A percentile compares a stretch with the other conserved stretches of the same genome.
Evolutionary conservation across 345 rosid genomes (phyloP).

Genomic region (Heritiera littoralis): DNA sequence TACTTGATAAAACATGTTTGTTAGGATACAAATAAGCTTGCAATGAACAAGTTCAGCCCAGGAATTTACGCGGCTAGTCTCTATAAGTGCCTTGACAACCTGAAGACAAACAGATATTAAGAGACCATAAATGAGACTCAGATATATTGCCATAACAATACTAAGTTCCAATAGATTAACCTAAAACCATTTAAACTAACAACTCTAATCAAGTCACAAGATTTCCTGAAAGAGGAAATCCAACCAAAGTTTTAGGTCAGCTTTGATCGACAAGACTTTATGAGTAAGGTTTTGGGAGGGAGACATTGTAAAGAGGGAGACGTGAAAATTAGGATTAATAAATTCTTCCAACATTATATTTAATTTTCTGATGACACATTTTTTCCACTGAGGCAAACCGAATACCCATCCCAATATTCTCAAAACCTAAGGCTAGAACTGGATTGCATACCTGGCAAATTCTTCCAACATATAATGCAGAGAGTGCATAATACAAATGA

Average conservation of each 20-base stretch:
- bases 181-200: background rate
- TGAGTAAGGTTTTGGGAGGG: background rate
- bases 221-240: background rate
- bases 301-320: background rate
- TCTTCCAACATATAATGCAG: conserved; percentile 12
- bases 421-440: conserved; percentile 6
- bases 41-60: conserved; percentile 98
- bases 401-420: background rate
- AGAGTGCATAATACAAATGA: background rate
- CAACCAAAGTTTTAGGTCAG: background rate
- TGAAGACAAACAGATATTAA: conserved; percentile 34
- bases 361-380: background rate
- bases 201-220: background rate
- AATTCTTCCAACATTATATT: background rate
- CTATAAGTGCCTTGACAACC: conserved; percentile 82
- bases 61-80: conserved; percentile 71
- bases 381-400: background rate
- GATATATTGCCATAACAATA: background rate
- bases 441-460: background rate
- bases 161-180: background rate
- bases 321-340: conserved; percentile 2
- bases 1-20: conserved; percentile 84
- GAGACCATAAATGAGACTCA: background rate
- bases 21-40: conserved; percentile 85
- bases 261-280: conserved; percentile 5